phyloP scores from a whole-genome alignment of 139 green algal species.

The Micractinium sp. region DNA sequence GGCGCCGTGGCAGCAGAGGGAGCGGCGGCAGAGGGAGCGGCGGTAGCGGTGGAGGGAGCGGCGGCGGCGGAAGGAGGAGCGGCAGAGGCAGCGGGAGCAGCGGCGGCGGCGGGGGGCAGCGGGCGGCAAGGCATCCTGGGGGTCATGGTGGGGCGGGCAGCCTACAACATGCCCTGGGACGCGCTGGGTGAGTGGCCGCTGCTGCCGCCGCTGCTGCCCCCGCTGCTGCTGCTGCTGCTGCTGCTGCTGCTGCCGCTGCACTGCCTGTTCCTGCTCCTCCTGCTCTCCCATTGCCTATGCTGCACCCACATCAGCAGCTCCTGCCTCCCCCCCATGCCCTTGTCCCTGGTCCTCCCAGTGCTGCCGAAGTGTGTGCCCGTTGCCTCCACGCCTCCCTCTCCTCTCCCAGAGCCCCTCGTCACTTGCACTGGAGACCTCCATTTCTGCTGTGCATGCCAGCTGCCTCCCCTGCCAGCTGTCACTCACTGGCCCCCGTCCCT shows the following conservation, averaged over 20 bases:
- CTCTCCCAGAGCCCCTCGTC: no score
- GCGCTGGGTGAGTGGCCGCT: slow-evolving; percentile 53
- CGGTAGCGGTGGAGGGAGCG: background rate
- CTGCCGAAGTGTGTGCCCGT: no score
- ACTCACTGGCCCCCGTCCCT: no score
- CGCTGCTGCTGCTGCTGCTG: background rate
- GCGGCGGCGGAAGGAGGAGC: background rate
- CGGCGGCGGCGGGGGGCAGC: background rate
- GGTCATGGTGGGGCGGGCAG: slow-evolving; percentile 92
- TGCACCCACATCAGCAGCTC: background rate
- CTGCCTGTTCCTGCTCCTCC: background rate
- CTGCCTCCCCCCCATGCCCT: background rate
- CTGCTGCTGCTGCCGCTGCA: background rate
- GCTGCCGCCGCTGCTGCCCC: no score
- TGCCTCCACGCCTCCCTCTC: no score
- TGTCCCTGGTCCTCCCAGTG: no score
- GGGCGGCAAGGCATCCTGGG: slow-evolving; percentile 62
- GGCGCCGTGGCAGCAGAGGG: background rate
- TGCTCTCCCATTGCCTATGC: background rate
- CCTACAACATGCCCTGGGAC: slow-evolving; percentile 88
- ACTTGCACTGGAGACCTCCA: no score
- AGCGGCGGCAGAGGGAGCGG: background rate
- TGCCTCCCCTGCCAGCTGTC: no score
- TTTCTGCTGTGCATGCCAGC: no score
- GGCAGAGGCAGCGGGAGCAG: background rate